A percentile compares a stretch with the other conserved stretches of the same genome.
Conservation (phyloP, 192 early-diverging fungal species). For the Backusella parvicylindrica region DNA sequence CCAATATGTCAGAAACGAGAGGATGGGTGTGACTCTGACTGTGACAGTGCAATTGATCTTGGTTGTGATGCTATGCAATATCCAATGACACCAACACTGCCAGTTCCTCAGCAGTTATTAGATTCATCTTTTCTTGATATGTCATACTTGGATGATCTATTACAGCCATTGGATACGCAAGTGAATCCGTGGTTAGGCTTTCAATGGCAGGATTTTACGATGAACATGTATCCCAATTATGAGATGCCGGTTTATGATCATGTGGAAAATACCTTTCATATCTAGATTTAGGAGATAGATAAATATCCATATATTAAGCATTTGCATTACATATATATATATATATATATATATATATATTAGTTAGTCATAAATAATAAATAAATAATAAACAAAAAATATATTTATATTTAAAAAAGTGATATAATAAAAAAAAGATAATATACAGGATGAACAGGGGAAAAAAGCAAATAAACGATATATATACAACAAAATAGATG, state of each 20-base stretch:
- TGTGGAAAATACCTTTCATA: not conserved
- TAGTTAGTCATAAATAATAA: too few species aligned
- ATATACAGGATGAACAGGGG: not conserved
- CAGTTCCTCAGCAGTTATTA: not conserved
- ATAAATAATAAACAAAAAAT: too few species aligned
- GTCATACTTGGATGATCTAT: not conserved
- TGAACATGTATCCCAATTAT: not conserved
- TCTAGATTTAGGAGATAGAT: not conserved
- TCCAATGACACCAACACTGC: not conserved
- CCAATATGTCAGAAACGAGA: not conserved
- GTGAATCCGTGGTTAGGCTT: not conserved
- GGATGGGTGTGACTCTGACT: not conserved
- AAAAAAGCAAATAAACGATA: not conserved
- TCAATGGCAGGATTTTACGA: not conserved
- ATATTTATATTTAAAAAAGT: not conserved
- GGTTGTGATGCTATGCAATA: not conserved
- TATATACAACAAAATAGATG: not conserved
- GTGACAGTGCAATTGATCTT: constrained; percentile 6
- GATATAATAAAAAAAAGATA: not conserved
- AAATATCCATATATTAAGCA: too few species aligned
- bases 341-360: too few species aligned
- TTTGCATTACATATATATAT: too few species aligned
- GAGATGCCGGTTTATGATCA: not conserved
- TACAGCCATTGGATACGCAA: not conserved
- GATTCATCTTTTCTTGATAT: not conserved